These are phyloP conservation scores for Pythium apleroticum DNA, from an alignment of 352 stramenopile genomes.

Conservation along the genomic window DNA sequence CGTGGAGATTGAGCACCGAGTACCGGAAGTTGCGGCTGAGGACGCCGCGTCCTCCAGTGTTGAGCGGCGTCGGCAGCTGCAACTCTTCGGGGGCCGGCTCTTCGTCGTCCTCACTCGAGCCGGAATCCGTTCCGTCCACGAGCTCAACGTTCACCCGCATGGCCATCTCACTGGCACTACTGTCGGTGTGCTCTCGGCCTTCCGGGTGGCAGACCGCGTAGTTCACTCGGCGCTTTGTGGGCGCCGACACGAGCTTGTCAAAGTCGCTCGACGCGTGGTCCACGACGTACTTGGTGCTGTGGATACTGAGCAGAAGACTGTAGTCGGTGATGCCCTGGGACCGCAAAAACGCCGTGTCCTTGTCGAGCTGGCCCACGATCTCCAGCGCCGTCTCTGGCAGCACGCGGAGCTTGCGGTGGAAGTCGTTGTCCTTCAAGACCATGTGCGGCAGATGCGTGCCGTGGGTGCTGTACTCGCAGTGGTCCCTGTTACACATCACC, in stretches of 20 bases:
- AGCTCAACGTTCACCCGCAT: slow-evolving; percentile 29
- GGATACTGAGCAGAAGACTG: slow-evolving; percentile 81
- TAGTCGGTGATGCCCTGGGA: slow-evolving; percentile 90
- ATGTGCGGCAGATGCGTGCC: slow-evolving; percentile 74
- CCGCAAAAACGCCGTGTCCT: slow-evolving; percentile 72
- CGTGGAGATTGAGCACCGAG: slow-evolving; percentile 55
- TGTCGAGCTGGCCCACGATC: slow-evolving; percentile 65
- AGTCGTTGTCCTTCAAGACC: slow-evolving; percentile 87
- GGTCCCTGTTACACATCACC: slow-evolving; percentile 36
- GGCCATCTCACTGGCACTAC: slow-evolving; percentile 7
- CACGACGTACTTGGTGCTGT: slow-evolving; percentile 85
- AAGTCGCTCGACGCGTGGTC: slow-evolving; percentile 52
- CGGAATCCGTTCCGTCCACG: slow-evolving; percentile 25
- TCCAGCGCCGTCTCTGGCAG: slow-evolving; percentile 53
- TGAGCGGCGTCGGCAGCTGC: slow-evolving; percentile 29
- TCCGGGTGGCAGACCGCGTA: slow-evolving; percentile 67
- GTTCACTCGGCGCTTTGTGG: slow-evolving; percentile 71
- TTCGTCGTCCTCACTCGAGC: slow-evolving; percentile 48
- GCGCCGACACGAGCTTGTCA: slow-evolving; percentile 39
- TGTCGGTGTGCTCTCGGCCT: slow-evolving; percentile 11
- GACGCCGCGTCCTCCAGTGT: slow-evolving; percentile 40
- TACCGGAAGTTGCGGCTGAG: slow-evolving; percentile 74
- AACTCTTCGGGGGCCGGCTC: slow-evolving; percentile 31
- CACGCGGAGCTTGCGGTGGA: slow-evolving; percentile 80
- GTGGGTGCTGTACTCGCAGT: slow-evolving; percentile 78